Evolutionary conservation across 169 alveolate genomes (phyloP), one percentile per base, ranked within the genome.

Genomic region (Plasmodium sp.): DNA sequence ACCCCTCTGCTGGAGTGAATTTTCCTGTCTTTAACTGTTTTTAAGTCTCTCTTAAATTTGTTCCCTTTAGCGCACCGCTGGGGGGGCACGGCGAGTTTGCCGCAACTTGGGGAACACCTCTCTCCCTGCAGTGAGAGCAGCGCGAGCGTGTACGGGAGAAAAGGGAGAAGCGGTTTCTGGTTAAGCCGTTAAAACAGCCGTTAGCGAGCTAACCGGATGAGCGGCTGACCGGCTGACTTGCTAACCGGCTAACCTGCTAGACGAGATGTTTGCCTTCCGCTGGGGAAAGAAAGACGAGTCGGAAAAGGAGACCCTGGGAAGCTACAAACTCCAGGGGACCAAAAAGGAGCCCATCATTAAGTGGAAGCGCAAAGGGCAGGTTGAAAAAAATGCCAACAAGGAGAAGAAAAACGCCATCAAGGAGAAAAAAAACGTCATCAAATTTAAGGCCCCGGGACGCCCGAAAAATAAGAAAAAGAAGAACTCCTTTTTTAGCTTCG

Each of bases 401-500:
- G 31, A 83, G 33, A 18, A 18, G 18, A 73, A 41, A 3, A 72
- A 4, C 27, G 62, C 62, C 22, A 84, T 27, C 45, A 27, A 71
- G 16, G 10, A 12, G 58, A 27, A 31, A 2, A 18, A 6, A 18
- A 5, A 5, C 33, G 16, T 22, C 22, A 1, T 51, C 27, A 51
- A 51, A 51, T 51, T 51, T 51, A 51, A 51, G 62, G 74, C n/a
- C 39, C 10, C 43, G 7, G 33, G 22, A 27, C 9, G 36, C 39
- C 10, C 0, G 54, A 73, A 18, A 18, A 84, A 84, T 12, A 83
- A 33, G 33, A 62, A 54, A 74, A 81, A 71, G 79, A 83, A 56
- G 43, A n/a, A 45, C 9, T 71, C 73, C 12, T 2, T 84, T 39
- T 84, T 71, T 85, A 85, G 36, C 80, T 74, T 85, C 18, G 18